These are phyloP conservation scores for Secale cereale DNA, from an alignment of 176 grass and related monocot species.

Conservation along the genomic window DNA sequence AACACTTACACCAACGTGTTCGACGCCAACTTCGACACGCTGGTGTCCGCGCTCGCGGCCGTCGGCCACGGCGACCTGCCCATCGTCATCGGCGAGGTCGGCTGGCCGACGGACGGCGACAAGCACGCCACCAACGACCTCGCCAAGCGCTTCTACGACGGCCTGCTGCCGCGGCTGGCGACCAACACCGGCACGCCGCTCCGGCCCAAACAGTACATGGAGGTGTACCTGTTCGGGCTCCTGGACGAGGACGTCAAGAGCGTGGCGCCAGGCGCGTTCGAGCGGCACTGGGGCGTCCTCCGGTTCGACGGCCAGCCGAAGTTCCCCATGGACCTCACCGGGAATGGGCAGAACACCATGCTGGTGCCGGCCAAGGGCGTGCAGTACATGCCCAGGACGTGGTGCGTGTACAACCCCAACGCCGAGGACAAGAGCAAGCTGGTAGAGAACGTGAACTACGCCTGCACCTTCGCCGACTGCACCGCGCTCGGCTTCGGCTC, in stretches of 20 bases:
- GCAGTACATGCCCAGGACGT: constrained; percentile 34
- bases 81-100: constrained; percentile 86
- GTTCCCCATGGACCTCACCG: constrained; percentile 61
- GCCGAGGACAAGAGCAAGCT: constrained; percentile 40
- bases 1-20: constrained; percentile 83
- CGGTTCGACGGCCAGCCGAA: constrained; percentile 86
- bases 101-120: constrained; percentile 94
- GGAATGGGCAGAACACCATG: constrained; percentile 53
- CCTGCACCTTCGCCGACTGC: constrained; percentile 66
- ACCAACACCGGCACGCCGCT: constrained; percentile 63
- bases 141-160: constrained; percentile 86
- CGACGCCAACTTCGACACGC: constrained; percentile 85
- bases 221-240: constrained; percentile 79
- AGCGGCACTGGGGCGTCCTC: constrained; percentile 93
- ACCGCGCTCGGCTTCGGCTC: constrained; percentile 49
- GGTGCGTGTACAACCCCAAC: constrained; percentile 59
- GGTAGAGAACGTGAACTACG: constrained; percentile 56
- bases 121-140: constrained; percentile 45
- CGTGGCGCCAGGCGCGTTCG: constrained; percentile 81
- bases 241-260: constrained; percentile 90
- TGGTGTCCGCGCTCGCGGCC: constrained; percentile 61
- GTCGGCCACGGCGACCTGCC: constrained; percentile 59
- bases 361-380: constrained; percentile 40
- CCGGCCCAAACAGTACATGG: constrained; percentile 79
- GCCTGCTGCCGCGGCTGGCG: constrained; percentile 49